These are phyloP conservation scores for Dentipellis fragilis DNA, from an alignment of 768 basidiomycete genomes.

Conservation along the genomic window DNA sequence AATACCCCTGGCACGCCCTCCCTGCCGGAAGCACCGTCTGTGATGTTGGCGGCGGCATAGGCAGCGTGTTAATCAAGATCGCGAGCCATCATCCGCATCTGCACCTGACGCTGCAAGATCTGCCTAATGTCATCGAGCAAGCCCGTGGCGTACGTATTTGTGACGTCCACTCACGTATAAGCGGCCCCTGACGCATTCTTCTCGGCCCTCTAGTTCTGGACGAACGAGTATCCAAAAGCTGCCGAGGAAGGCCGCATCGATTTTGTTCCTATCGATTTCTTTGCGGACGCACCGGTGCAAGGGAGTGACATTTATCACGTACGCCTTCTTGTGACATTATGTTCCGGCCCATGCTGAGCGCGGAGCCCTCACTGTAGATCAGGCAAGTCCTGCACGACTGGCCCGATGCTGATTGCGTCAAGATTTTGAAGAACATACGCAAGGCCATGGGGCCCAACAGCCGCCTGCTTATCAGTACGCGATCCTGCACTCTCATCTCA, in stretches of 20 bases:
- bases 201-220: constrained; percentile 20
- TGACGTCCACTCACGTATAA: neutral
- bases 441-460: constrained; percentile 26
- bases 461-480: constrained; percentile 28
- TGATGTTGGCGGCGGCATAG: constrained; percentile 25
- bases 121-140: constrained; percentile 21
- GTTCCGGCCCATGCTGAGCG: neutral
- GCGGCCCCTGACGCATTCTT: neutral
- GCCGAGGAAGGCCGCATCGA: constrained; percentile 25
- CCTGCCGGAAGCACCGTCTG: constrained; percentile 16
- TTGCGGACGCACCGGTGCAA: constrained; percentile 25
- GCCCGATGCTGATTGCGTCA: constrained; percentile 25
- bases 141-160: constrained; percentile 16
- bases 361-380: constrained; percentile 16
- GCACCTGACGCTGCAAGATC: constrained; percentile 22
- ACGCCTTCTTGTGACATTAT: neutral
- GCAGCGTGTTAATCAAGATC: constrained; percentile 18
- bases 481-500: neutral
- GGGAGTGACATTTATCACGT: constrained; percentile 34
- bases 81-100: constrained; percentile 19
- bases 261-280: constrained; percentile 31
- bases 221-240: constrained; percentile 23
- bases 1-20: constrained; percentile 18
- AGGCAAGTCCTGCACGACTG: constrained; percentile 33
- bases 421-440: constrained; percentile 26